Conservation (phyloP, 2,329 filamentous ascomycete genomes). For the Cladosporium sp. region DNA sequence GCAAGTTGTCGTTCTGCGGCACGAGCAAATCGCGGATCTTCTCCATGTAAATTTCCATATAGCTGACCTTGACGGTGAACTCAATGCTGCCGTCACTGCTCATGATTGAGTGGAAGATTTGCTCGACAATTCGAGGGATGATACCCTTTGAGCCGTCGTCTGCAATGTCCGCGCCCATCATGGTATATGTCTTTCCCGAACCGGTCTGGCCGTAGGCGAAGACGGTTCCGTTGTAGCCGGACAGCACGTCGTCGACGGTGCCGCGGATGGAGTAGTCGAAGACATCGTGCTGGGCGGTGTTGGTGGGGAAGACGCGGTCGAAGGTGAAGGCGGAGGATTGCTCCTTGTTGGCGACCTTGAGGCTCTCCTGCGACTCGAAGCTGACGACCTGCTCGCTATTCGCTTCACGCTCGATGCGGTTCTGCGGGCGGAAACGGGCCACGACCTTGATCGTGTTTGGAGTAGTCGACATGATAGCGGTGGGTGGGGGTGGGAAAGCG, state of each 20-base stretch:
- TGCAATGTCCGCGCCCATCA: slow-evolving; percentile 96
- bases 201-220: slow-evolving; percentile 98
- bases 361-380: slow-evolving; percentile 86
- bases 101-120: slow-evolving; percentile 94
- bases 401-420: slow-evolving; percentile 84
- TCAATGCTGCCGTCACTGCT: slow-evolving; percentile 89
- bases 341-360: slow-evolving; percentile 79
- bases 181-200: slow-evolving; percentile 97
- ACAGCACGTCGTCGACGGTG: slow-evolving; percentile 95
- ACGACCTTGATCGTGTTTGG: slow-evolving; percentile 62
- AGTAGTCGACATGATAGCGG: slow-evolving; percentile 23
- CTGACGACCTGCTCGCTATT: slow-evolving; percentile 87
- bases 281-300: slow-evolving; percentile 82
- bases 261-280: slow-evolving; percentile 97
- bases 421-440: slow-evolving; percentile 95
- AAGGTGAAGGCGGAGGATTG: slow-evolving; percentile 82
- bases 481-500: slow-evolving; percentile 2
- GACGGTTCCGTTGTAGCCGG: slow-evolving; percentile 98
- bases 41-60: slow-evolving; percentile 99
- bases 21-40: slow-evolving; percentile 88
- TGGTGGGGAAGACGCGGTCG: slow-evolving; percentile 95
- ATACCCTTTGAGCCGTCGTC: slow-evolving; percentile 85
- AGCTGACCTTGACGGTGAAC: slow-evolving; percentile 97
- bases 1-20: slow-evolving; percentile 91
- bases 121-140: slow-evolving; percentile 93